Base-by-base conservation (phyloP, 192 early-diverging fungal species). In the Coemansia sp. region DNA sequence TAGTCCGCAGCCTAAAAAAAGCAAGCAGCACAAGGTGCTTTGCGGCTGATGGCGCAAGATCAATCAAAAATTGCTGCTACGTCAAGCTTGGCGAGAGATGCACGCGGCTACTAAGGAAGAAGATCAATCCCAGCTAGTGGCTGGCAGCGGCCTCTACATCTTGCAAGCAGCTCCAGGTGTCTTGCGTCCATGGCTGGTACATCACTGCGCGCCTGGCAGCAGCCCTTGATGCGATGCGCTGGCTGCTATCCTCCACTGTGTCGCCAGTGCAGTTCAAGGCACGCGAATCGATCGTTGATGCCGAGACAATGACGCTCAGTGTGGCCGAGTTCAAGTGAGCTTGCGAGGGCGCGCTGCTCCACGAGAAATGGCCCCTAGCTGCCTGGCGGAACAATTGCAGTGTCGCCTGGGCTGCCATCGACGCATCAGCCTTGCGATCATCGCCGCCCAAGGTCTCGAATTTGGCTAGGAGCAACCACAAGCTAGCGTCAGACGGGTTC, bases 121-220 rank as follows among this genome's bases (percentile, higher is more conserved):
- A 14, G 25, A 26, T 50, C 23, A 50, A 26, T 26, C 48, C 13
- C 48, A 50, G 48, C 12, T 50, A 26, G 48, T 5, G 48, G 11
- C 48, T 50, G 48, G 48, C 48, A 13, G 48, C 48, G 6, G 48
- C 48, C 23, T 50, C 48, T 2, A 13, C 23, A 3, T 66, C 38
- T 31, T 57, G 35, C 28, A 26, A 25, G 62, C 59, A 65, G 18
- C 20, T 43, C 72, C 76, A 73, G 12, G 68, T 47, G 2, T 66
- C 64, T 4, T 53, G 53, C n/a, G 59, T 41, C 79, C 79, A 82
- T 23, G 79, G 79, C 47, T 72, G 66, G 45, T 76, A 74, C 45
- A 69, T 65, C 12, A 82, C 68, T 1, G 79, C 73, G 21, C 64
- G 53, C 16, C 58, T 56, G 35, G 70, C 79, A 6, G 79, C 79